These are phyloP conservation scores for Diaporthe amygdali DNA, from an alignment of 2,329 filamentous ascomycete genomes.

Conservation along the genomic window DNA sequence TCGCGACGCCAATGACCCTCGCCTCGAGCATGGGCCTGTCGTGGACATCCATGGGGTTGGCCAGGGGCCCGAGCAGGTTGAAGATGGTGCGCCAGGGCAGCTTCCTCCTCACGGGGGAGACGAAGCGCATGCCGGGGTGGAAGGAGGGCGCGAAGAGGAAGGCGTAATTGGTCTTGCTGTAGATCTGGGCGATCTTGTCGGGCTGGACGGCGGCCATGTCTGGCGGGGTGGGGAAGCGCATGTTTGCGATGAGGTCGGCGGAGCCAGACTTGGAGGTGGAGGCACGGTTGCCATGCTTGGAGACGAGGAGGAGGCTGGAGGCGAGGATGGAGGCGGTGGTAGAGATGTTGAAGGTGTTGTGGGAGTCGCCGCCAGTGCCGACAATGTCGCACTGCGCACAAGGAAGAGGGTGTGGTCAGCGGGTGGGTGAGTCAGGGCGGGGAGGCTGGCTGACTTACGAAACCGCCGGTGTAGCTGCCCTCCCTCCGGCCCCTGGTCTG, in stretches of 20 bases:
- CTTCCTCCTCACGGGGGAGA: constrained; percentile 83
- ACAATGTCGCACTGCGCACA: constrained; percentile 82
- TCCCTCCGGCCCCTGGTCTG: constrained; percentile 65
- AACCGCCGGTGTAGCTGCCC: constrained; percentile 79
- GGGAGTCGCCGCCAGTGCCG: constrained; percentile 92
- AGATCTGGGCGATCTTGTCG: constrained; percentile 72
- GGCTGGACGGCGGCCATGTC: constrained; percentile 77
- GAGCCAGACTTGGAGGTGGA: constrained; percentile 96
- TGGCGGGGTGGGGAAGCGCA: constrained; percentile 70
- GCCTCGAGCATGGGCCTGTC: constrained; percentile 71
- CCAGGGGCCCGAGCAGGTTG: constrained; percentile 91
- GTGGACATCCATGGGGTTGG: constrained; percentile 82
- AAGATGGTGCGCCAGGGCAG: constrained; percentile 96
- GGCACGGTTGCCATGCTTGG: constrained; percentile 95
- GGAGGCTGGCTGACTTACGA: constrained; percentile 64
- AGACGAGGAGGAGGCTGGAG: constrained; percentile 81
- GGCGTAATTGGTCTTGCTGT: constrained; percentile 84
- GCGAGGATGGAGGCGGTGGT: constrained; percentile 93
- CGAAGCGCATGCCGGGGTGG: constrained; percentile 92
- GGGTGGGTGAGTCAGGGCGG: not conserved
- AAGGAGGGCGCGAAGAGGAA: constrained; percentile 97
- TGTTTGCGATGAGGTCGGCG: constrained; percentile 84
- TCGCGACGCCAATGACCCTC: constrained; percentile 89
- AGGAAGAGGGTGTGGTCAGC: not conserved
- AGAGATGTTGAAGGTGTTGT: constrained; percentile 98